Evolutionary conservation across 441 rosid genomes (phyloP), one percentile per base, ranked within the genome.

Genomic region (Biscutella auriculata): DNA sequence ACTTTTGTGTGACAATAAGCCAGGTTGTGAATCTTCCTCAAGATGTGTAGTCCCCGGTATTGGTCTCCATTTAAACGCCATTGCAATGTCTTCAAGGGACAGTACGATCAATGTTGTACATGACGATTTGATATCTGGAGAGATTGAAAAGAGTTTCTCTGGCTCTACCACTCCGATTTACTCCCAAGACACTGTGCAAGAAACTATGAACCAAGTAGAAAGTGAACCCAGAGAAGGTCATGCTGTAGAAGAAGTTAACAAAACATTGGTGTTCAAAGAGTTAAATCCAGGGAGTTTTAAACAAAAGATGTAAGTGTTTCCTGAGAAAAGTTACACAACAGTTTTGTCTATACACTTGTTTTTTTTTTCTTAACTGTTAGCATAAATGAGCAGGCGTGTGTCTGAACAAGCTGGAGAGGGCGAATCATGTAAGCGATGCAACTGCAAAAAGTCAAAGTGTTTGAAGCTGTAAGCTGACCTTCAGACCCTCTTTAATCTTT

Each of bases 401-500:
- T 34, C 66, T 62, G 99, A 93, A 66, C 76, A 63, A 52, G 75
- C 46, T 42, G 97, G 82, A 70, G 98, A 93, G 65, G 57, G 60
- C 7, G 90, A 79, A 53, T 59, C 85, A 40, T 94, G 99, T 74
- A 94, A 89, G 74, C 91, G 99, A 28, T 94, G 99, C 72, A 94
- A 89, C 77, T 94, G 99, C 76, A 94, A 87, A 80, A 94, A 89
- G 68, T 94, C 99, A 4, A 89, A 87, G 76, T 94, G 99, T 66
- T 76, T 94, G 88, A 94, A 94, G 74, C 99, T 94, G 99, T 87
- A 78, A 83, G 95, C 77, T 45, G 35, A 36, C 12, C 54, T 29
- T 11, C 36, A 17, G 26, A 32, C 34, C 15, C 39, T 69, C 61
- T 9, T 25, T 25, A 43, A 16, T 37, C 12, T 15, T 44, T 48